Evolutionary conservation across 2,329 filamentous ascomycete genomes (phyloP).

Genomic region (Hymenoscyphus fructigenus): DNA sequence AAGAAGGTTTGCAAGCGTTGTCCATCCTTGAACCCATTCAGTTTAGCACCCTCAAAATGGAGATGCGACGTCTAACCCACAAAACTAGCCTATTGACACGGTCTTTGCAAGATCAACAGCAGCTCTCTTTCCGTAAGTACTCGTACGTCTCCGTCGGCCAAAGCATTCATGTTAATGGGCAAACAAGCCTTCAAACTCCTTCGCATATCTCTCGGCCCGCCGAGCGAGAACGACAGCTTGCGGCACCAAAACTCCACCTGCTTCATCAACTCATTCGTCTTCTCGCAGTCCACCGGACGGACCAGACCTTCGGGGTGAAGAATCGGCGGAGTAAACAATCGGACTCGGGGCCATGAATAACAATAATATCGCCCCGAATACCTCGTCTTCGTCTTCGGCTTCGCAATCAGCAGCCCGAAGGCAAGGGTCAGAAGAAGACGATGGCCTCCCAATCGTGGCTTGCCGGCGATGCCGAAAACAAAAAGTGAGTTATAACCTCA

Average conservation of each 20-base stretch:
- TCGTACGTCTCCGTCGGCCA: background rate
- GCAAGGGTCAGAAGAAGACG: background rate
- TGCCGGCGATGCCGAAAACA: conserved; percentile 26
- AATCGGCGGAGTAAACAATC: background rate
- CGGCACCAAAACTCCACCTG: background rate
- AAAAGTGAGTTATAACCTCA: conserved; percentile 20
- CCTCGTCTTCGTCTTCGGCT: background rate
- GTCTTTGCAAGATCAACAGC: conserved; percentile 2
- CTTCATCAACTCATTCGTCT: background rate
- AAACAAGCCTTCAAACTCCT: background rate
- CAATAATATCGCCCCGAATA: background rate
- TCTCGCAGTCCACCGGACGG: background rate
- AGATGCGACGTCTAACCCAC: background rate
- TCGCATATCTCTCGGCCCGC: background rate
- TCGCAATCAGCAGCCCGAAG: background rate
- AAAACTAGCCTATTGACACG: background rate
- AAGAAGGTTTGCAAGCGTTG: background rate
- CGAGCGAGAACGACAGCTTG: background rate
- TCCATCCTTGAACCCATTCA: background rate
- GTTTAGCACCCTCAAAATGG: background rate
- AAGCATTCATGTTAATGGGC: background rate
- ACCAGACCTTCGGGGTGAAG: background rate
- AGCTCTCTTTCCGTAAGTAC: background rate
- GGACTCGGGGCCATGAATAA: background rate
- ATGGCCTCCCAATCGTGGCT: conserved; percentile 10